phyloP scores from a whole-genome alignment of 139 green algal species.

The Pycnococcus provasolii region DNA sequence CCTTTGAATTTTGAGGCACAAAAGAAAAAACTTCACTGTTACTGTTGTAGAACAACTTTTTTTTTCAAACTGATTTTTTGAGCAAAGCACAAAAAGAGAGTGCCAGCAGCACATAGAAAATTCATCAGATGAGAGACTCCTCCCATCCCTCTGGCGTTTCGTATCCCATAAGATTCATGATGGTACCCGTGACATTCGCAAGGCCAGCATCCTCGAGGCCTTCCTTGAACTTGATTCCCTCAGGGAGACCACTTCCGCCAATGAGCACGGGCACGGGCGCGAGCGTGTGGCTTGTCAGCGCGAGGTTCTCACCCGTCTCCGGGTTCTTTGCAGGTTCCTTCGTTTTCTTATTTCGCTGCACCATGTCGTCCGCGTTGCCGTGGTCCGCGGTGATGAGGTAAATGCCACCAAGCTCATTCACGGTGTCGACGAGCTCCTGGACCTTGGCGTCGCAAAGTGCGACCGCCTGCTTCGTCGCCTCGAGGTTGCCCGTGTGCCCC shows the following conservation, averaged over 20 bases:
- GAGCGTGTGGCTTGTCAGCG: conserved; percentile 87
- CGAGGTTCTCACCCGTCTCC: conserved; percentile 42
- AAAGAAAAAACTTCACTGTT: too few relatives aligned
- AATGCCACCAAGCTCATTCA: conserved; percentile 51
- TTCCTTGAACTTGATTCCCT: conserved; percentile 47
- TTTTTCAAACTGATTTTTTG: too few relatives aligned
- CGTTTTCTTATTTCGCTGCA: conserved; percentile 80
- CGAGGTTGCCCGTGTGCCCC: conserved; percentile 56
- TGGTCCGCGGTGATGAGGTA: conserved; percentile 83
- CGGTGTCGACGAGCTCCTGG: conserved; percentile 35
- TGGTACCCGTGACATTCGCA: conserved; percentile 84
- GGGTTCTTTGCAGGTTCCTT: too few relatives aligned
- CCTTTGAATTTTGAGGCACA: too few relatives aligned
- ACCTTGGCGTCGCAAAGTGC: conserved; percentile 65
- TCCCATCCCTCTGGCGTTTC: conserved; percentile 60
- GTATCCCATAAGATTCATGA: conserved; percentile 83
- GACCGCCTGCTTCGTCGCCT: conserved; percentile 43
- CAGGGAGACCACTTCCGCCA: conserved; percentile 72
- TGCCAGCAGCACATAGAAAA: not conserved
- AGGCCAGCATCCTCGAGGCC: conserved; percentile 73
- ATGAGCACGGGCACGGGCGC: conserved; percentile 80
- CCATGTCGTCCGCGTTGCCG: conserved; percentile 95
- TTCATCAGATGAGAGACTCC: conserved; percentile 46
- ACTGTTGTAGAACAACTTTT: too few relatives aligned
- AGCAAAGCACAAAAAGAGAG: too few relatives aligned